Evolutionary conservation across 768 basidiomycete species (phyloP).

Genomic region (Auriculariales sp.): DNA sequence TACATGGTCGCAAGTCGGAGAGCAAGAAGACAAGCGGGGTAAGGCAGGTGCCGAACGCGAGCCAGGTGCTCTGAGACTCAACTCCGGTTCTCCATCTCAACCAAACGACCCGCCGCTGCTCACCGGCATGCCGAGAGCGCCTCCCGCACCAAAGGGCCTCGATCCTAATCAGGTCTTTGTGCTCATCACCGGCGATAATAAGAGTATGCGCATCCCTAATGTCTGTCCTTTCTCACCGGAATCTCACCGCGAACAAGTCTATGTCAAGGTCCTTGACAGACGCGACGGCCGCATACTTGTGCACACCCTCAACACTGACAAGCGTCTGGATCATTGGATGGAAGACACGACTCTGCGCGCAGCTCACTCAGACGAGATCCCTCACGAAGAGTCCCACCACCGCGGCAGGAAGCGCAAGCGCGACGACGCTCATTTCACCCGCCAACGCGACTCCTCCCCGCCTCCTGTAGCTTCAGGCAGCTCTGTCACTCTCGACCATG

Average conservation of each 20-base stretch:
- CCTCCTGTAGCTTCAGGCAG: not conserved
- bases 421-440: conserved; percentile 8
- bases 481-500: not conserved
- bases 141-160: no score
- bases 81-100: no score
- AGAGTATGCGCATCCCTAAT: no score
- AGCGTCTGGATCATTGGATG: conserved; percentile 65
- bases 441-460: not conserved
- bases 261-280: conserved; percentile 39
- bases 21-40: no score
- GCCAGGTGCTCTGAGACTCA: no score
- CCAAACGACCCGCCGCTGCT: no score
- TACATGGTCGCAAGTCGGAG: no score
- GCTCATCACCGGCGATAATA: no score
- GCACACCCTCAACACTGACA: conserved; percentile 59
- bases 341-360: conserved; percentile 27
- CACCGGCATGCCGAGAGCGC: no score
- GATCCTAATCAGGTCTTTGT: no score
- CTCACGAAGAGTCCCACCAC: conserved; percentile 9
- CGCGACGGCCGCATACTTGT: conserved; percentile 40
- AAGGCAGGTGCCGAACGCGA: no score
- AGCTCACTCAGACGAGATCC: conserved; percentile 14
- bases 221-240: conserved; percentile 4
- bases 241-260: conserved; percentile 16
- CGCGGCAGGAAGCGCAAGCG: conserved; percentile 15